Conservation (phyloP, 2,329 filamentous ascomycete genomes). For the Exophiala phaeomuriformis region DNA sequence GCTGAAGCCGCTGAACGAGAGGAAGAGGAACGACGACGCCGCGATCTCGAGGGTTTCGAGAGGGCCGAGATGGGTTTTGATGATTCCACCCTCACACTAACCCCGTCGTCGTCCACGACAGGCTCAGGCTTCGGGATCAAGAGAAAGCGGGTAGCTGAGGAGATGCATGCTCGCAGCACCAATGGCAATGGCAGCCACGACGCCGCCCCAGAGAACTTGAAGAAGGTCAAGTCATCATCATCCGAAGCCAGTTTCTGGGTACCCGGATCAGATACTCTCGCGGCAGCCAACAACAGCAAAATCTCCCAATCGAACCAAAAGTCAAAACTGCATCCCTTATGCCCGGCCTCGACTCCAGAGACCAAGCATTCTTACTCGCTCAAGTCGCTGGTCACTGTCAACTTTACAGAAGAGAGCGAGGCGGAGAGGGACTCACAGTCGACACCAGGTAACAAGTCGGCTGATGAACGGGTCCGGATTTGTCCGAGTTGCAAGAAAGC, state of each 20-base stretch:
- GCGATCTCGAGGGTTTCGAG: conserved; percentile 51
- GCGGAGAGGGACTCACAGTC: conserved; percentile 23
- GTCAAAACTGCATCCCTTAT: conserved; percentile 64
- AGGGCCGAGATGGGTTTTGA: conserved; percentile 25
- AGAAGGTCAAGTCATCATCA: conserved; percentile 51
- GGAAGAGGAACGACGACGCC: conserved; percentile 61
- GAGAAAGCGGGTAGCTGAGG: conserved; percentile 75
- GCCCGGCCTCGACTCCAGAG: conserved; percentile 63
- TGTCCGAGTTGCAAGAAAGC: conserved; percentile 83
- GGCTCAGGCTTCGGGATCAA: no score
- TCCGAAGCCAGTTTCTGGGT: conserved; percentile 80
- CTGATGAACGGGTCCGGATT: conserved; percentile 44
- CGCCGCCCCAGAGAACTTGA: no score
- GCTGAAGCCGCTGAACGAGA: conserved; percentile 53
- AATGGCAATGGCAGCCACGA: conserved; percentile 42
- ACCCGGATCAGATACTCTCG: conserved; percentile 66
- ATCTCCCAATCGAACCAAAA: conserved; percentile 39
- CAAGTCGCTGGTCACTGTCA: conserved; percentile 66
- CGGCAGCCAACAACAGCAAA: conserved; percentile 46
- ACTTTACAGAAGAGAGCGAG: conserved; percentile 56
- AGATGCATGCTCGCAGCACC: conserved; percentile 59
- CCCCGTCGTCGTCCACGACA: no score
- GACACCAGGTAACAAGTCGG: no score
- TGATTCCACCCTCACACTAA: conserved; percentile 4
- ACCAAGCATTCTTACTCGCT: conserved; percentile 68